Evolutionary conservation across 2,329 filamentous ascomycete species (phyloP).

Genomic region (Grosmannia penicillata): DNA sequence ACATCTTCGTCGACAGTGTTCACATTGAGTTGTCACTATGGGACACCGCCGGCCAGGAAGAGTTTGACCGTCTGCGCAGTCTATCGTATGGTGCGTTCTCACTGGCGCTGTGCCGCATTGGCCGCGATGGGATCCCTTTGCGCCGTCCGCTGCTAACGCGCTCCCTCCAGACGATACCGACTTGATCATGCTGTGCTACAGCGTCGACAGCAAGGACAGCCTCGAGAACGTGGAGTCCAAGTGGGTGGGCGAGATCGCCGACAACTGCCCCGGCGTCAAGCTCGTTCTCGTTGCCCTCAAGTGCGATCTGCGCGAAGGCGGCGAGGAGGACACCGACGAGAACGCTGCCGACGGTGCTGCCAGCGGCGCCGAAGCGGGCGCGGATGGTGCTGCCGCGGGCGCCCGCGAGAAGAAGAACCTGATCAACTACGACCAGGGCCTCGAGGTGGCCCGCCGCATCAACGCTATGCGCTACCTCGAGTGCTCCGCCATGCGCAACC

Average conservation of each 20-base stretch:
- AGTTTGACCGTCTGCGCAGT: slow-evolving; percentile 91
- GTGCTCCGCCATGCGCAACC: slow-evolving; percentile 96
- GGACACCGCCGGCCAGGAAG: slow-evolving; percentile 97
- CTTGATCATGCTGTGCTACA: slow-evolving; percentile 97
- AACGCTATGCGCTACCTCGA: slow-evolving; percentile 90
- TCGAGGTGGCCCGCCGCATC: slow-evolving; percentile 83
- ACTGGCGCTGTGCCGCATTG: too few species aligned
- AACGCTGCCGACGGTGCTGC: slow-evolving; percentile 8
- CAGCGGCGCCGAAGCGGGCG: slow-evolving; percentile 22
- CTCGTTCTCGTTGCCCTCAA: slow-evolving; percentile 92
- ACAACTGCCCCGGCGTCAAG: slow-evolving; percentile 93
- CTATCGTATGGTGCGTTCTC: slow-evolving; percentile 68
- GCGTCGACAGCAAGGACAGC: slow-evolving; percentile 88
- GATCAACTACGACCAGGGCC: slow-evolving; percentile 82
- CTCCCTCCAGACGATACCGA: slow-evolving; percentile 85
- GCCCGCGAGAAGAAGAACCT: slow-evolving; percentile 49
- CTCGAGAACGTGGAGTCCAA: slow-evolving; percentile 98
- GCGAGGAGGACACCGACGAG: slow-evolving; percentile 53
- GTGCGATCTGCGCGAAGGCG: slow-evolving; percentile 79
- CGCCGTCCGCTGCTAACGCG: too few species aligned
- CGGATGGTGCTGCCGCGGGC: slow-evolving; percentile 49
- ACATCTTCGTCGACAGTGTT: slow-evolving; percentile 95
- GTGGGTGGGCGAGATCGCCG: slow-evolving; percentile 95
- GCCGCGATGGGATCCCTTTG: too few species aligned
- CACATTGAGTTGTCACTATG: slow-evolving; percentile 96